Percentiles rank a stretch among this genome's conserved stretches.
phyloP scores from a whole-genome alignment of 2,329 filamentous ascomycete species.

The Aspergillus sp. region DNA sequence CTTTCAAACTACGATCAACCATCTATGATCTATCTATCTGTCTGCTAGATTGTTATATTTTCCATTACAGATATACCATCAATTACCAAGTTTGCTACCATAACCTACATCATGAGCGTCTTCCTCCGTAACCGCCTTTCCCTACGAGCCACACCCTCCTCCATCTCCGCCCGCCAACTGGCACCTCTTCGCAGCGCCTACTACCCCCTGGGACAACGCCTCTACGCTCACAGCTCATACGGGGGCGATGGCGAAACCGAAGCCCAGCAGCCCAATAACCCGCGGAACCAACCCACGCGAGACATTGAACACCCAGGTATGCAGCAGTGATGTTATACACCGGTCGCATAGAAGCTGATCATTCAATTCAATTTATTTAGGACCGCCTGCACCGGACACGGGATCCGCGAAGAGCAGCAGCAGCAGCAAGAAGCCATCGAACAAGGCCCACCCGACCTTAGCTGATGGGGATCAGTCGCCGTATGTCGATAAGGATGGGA shows the following conservation, averaged over 20 bases:
- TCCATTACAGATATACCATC: too few species aligned
- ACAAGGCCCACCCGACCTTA: conserved; percentile 38
- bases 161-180: background rate
- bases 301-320: conserved; percentile 29
- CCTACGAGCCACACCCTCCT: conserved; percentile 3
- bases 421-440: conserved; percentile 29
- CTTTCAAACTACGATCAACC: background rate
- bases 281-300: conserved; percentile 18
- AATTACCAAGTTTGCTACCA: background rate
- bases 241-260: conserved; percentile 18
- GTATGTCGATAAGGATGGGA: conserved; percentile 32
- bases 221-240: conserved; percentile 25
- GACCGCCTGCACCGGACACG: conserved; percentile 25
- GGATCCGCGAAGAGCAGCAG: conserved; percentile 1
- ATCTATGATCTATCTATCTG: too few species aligned
- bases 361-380: conserved; percentile 3
- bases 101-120: conserved; percentile 1
- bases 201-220: conserved; percentile 5
- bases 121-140: conserved; percentile 3
- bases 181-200: background rate
- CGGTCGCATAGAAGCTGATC: background rate
- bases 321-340: background rate
- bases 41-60: too few species aligned
- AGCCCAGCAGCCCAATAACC: conserved; percentile 8
- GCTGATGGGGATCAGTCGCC: conserved; percentile 32